These are phyloP conservation scores for Lithohypha guttulata DNA, from an alignment of 2,329 filamentous ascomycete genomes.

Conservation along the genomic window DNA sequence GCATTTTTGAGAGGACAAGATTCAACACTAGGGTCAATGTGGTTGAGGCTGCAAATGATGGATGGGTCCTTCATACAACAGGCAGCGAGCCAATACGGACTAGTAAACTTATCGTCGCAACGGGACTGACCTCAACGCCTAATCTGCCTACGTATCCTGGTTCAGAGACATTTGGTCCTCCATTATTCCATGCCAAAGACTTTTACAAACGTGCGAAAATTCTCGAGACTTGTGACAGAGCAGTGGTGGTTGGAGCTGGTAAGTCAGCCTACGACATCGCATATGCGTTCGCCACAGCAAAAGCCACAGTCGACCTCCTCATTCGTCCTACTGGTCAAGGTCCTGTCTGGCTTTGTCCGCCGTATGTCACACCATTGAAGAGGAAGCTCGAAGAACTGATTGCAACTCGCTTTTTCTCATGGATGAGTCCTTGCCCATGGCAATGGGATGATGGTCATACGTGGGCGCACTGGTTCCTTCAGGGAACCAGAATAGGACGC, in stretches of 20 bases:
- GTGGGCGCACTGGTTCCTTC: slow-evolving; percentile 36
- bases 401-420: slow-evolving; percentile 56
- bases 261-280: slow-evolving; percentile 56
- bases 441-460: slow-evolving; percentile 34
- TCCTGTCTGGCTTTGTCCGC: slow-evolving; percentile 66
- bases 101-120: slow-evolving; percentile 49
- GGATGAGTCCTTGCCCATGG: slow-evolving; percentile 67
- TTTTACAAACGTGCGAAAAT: slow-evolving; percentile 33
- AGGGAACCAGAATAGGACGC: slow-evolving; percentile 42
- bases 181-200: slow-evolving; percentile 49
- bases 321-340: slow-evolving; percentile 34
- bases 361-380: slow-evolving; percentile 68
- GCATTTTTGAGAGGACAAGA: slow-evolving; percentile 38
- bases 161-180: slow-evolving; percentile 39
- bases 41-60: slow-evolving; percentile 34
- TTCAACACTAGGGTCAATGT: slow-evolving; percentile 42
- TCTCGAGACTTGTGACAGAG: slow-evolving; percentile 29
- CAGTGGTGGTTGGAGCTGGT: slow-evolving; percentile 47
- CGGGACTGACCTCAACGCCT: slow-evolving; percentile 49
- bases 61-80: slow-evolving; percentile 26
- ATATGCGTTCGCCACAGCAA: slow-evolving; percentile 45
- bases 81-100: slow-evolving; percentile 23
- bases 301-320: slow-evolving; percentile 42
- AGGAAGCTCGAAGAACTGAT: slow-evolving; percentile 58
- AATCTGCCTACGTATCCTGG: slow-evolving; percentile 44